Percentiles rank a stretch among this genome's conserved stretches.
phyloP scores from a whole-genome alignment of 257 asterid species.

The Linderniella brevidens region DNA sequence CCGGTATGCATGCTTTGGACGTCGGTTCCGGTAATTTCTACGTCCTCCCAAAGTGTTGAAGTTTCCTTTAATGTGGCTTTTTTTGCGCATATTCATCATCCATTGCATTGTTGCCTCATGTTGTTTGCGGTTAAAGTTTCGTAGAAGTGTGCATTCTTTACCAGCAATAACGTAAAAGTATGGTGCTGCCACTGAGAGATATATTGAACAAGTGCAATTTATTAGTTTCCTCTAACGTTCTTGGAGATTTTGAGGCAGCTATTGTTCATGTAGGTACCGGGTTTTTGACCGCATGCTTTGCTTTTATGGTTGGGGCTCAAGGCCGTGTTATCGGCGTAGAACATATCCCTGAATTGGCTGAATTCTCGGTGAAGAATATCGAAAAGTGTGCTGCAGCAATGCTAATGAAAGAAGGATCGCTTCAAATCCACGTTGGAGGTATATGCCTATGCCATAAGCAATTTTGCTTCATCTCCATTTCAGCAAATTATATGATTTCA shows the following conservation, averaged over 20 bases:
- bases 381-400: slow-evolving; percentile 71
- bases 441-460: slow-evolving; percentile 13
- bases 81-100: too few relatives aligned
- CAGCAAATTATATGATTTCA: not conserved
- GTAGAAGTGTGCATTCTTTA: too few relatives aligned
- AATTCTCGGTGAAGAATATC: slow-evolving; percentile 43
- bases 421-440: slow-evolving; percentile 63
- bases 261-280: slow-evolving; percentile 54
- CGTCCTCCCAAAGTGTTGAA: not conserved
- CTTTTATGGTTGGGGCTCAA: slow-evolving; percentile 82
- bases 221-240: too few relatives aligned
- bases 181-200: too few relatives aligned
- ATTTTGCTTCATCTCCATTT: slow-evolving; percentile 2
- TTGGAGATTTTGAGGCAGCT: not conserved
- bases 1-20: slow-evolving; percentile 85
- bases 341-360: slow-evolving; percentile 83
- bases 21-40: slow-evolving; percentile 63
- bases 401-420: slow-evolving; percentile 55
- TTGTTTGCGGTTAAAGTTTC: too few relatives aligned
- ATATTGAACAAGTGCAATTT: too few relatives aligned
- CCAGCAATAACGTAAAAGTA: too few relatives aligned
- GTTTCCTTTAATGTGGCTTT: too few relatives aligned
- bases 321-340: slow-evolving; percentile 86
- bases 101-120: too few relatives aligned
- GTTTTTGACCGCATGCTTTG: slow-evolving; percentile 91